phyloP scores from a whole-genome alignment of 164 flowering plant species.

The Piper betle region DNA sequence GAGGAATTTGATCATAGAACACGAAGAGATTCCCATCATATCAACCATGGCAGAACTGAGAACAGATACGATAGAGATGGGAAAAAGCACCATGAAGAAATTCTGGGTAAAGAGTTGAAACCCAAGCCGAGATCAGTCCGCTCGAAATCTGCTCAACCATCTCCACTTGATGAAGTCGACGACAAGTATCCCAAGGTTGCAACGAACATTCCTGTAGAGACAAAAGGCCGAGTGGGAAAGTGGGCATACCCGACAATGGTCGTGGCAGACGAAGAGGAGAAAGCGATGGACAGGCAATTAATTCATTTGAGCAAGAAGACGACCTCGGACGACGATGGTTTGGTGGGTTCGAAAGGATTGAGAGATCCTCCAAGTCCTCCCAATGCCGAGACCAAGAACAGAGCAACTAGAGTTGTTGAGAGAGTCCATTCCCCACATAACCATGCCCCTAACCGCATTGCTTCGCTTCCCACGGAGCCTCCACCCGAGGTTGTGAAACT shows the following conservation, averaged over 20 bases:
- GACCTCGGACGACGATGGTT: slow-evolving; percentile 29
- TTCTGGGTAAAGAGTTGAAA: slow-evolving; percentile 7
- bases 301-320: slow-evolving; percentile 63
- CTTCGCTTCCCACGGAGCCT: slow-evolving; percentile 58
- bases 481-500: slow-evolving; percentile 25
- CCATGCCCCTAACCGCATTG: slow-evolving; percentile 33
- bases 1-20: neutral
- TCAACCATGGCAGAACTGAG: neutral
- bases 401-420: slow-evolving; percentile 10
- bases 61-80: slow-evolving; percentile 3
- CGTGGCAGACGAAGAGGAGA: slow-evolving; percentile 57
- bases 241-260: slow-evolving; percentile 20
- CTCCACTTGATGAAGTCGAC: neutral
- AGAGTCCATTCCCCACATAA: slow-evolving; percentile 13
- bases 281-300: slow-evolving; percentile 53
- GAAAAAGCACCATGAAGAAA: neutral
- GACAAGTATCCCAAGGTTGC: neutral
- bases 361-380: slow-evolving; percentile 14
- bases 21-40: neutral
- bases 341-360: slow-evolving; percentile 19
- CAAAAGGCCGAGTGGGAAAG: slow-evolving; percentile 34
- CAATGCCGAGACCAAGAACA: slow-evolving; percentile 9
- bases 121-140: slow-evolving; percentile 40
- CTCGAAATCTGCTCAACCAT: slow-evolving; percentile 16
- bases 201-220: slow-evolving; percentile 28